Evolutionary conservation across 176 grass and related monocot genomes (phyloP).

Genomic region (Metroxylon sagu): DNA sequence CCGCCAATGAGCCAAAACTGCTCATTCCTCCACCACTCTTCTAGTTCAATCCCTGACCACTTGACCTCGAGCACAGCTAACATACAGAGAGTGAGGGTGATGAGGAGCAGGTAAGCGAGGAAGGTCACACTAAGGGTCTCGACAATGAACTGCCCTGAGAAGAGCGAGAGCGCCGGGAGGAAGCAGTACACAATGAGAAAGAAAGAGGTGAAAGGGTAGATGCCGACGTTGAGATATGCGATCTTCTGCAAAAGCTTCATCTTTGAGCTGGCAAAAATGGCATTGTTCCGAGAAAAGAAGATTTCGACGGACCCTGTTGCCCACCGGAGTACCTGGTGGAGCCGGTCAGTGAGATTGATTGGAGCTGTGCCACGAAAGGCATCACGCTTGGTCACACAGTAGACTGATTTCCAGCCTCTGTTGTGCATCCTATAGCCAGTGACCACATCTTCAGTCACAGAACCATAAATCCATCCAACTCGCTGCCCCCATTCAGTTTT

Average conservation of each 20-base stretch:
- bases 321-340: slow-evolving; percentile 95
- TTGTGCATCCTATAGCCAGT: slow-evolving; percentile 99
- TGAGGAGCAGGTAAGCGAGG: slow-evolving; percentile 76
- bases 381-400: slow-evolving; percentile 87
- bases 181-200: slow-evolving; percentile 99
- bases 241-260: slow-evolving; percentile 80
- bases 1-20: slow-evolving; percentile 99
- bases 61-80: slow-evolving; percentile 88
- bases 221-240: slow-evolving; percentile 94
- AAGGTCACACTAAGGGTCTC: slow-evolving; percentile 89
- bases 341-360: slow-evolving; percentile 91
- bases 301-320: slow-evolving; percentile 95
- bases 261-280: slow-evolving; percentile 67
- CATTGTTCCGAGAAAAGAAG: slow-evolving; percentile 95
- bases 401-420: slow-evolving; percentile 93
- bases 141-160: slow-evolving; percentile 96
- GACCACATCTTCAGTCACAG: slow-evolving; percentile 92
- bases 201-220: slow-evolving; percentile 94
- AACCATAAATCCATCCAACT: slow-evolving; percentile 95
- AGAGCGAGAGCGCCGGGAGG: slow-evolving; percentile 94
- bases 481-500: slow-evolving; percentile 90
- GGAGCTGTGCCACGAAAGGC: slow-evolving; percentile 90
- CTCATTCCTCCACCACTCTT: slow-evolving; percentile 98
- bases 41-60: slow-evolving; percentile 92
- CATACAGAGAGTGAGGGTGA: slow-evolving; percentile 74